Conservation (phyloP, 2,329 filamentous ascomycete species). For the Amauroascus verrucosus region DNA sequence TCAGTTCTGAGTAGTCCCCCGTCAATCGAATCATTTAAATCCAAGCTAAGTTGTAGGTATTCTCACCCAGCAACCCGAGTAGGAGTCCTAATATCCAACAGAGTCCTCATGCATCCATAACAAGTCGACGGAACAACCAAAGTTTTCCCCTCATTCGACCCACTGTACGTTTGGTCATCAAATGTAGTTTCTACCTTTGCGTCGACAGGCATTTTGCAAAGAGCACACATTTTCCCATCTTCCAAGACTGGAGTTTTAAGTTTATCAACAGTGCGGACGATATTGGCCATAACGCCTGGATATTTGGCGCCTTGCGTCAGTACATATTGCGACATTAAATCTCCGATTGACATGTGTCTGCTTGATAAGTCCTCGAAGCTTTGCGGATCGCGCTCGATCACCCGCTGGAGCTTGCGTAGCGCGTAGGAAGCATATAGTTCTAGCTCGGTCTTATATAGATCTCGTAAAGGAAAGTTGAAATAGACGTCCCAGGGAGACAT, state of each 20-base stretch:
- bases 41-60: not conserved
- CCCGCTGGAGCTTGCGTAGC: conserved; percentile 41
- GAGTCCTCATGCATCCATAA: conserved; percentile 35
- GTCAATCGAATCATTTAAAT: not conserved
- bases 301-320: conserved; percentile 74
- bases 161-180: not conserved
- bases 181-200: conserved; percentile 29
- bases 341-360: conserved; percentile 71
- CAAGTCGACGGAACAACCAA: conserved; percentile 27
- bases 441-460: conserved; percentile 75
- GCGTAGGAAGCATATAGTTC: conserved; percentile 52
- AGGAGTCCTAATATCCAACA: conserved; percentile 11
- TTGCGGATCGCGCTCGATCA: conserved; percentile 35
- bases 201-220: conserved; percentile 61
- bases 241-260: conserved; percentile 43
- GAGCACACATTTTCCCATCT: conserved; percentile 42
- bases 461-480: conserved; percentile 73
- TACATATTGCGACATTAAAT: conserved; percentile 84
- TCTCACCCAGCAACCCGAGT: not conserved
- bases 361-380: conserved; percentile 28
- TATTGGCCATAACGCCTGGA: conserved; percentile 86
- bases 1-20: too few relatives aligned
- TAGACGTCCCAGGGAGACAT: conserved; percentile 46
- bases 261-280: conserved; percentile 83
- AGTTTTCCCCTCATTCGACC: conserved; percentile 33